Evolutionary conservation across 1,284 basidiomycete species (phyloP), one percentile per base, ranked within the genome.

Genomic region (Leucoagaricus sp.): DNA sequence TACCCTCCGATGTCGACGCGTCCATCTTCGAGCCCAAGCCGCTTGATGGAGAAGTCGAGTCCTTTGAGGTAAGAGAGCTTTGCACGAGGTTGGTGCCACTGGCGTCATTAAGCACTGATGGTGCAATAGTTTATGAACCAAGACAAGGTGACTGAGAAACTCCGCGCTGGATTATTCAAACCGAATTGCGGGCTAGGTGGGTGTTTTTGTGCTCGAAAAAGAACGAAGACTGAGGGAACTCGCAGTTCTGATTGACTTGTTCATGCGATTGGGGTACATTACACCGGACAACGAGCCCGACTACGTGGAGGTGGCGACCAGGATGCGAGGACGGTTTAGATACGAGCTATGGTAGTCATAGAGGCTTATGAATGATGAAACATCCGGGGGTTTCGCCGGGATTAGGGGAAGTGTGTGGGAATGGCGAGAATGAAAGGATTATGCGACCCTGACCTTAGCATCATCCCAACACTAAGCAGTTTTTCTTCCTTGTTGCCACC

Each of bases 1-100:
- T 95, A 25, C 92, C 92, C 0, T 60, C 76, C 1, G 74, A 72
- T 46, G 66, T 74, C 15, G 80, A 84, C 59, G 65, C 78, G 23
- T 58, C 64, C 7, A 63, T 71, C 3, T 85, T 92, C 60, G 73
- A 80, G 40, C 91, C 93, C 0, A 79, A 77, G 47, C 95, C 95
- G 0, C 78, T 86, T 36, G 96, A 98, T 63, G 94, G 92, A 29
- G 96, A 98, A 69, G 96, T 98, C 4, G 94, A 97, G 67, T 88
- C 82, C 1, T 98, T 98, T 65, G 86, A 89, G 75, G 91, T 89
- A 55, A 58, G 72, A 61, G 12, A 21, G 36, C 21, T 29, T 29
- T 36, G 15, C 3, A 8, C 15, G 17, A 0, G 23, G 3, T n/a
- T 19, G 5, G 15, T 12, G n/a, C n/a, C n/a, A n/a, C n/a, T n/a